Base-by-base conservation (phyloP, 2,329 filamentous ascomycete species). In the Mycocentrospora acerina region DNA sequence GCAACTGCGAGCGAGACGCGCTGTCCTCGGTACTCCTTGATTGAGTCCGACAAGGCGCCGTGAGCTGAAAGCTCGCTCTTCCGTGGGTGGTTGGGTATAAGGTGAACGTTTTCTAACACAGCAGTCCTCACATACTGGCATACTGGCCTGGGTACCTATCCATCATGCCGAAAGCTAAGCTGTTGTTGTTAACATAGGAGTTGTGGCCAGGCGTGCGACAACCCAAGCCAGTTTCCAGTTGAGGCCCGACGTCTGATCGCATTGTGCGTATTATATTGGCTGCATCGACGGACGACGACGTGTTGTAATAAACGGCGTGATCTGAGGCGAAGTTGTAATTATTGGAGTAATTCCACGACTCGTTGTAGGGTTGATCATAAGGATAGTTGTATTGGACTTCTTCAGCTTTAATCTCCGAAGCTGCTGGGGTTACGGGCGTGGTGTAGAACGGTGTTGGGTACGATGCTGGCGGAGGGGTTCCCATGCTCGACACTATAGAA, bases 241-340 rank as follows among this genome's bases (percentile, higher is more conserved):
- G 60, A 6, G 62, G 49, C 1, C 62, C 67, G 15, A 66, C 57
- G 10, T 67, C 62, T 3, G 63, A 60, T 22, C 68, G 62, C 65
- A 75, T 71, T 6, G 57, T 67, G 11, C 70, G 66, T 19, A 76
- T 72, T 28, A 74, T 69, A 32, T 71, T 69, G 9, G 71, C 65
- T 13, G 72, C 72, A 41, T 68, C 62, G 13, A 70, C 53, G 35
- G 65, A 71, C 0, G 67, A 68, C 1, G 63, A 50, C 1, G 53
- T 53, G 37, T 48, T 60, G 40, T 59, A 62, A 42, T 60, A 57
- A 11, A 42, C 34, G 14, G 35, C 28, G 10, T 51, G 40, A 11
- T 55, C 43, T 15, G 47, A 27, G 12, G 43, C 34, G 27, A 51
- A 50, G 27, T 37, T 41, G 19, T 47, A 53, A 14, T 50, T 43